Evolutionary conservation across 2,329 filamentous ascomycete species (phyloP), one percentile per base, ranked within the genome.

Genomic region (Fusarium xylarioides): DNA sequence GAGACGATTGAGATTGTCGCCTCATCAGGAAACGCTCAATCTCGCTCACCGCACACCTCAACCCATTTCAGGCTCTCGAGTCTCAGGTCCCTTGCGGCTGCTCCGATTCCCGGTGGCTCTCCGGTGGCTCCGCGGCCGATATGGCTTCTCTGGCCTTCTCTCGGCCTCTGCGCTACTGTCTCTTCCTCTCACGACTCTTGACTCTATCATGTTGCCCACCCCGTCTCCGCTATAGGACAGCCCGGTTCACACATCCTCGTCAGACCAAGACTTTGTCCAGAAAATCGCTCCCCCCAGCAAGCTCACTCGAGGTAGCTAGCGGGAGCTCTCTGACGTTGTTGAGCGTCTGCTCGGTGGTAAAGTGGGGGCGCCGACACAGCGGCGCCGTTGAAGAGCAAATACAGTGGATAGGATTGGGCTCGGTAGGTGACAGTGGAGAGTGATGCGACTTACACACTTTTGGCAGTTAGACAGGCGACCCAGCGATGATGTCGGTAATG

Each of bases 31-130:
- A 43, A 58, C 58, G 54, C 40, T 47, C 44, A 34, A 66, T 76
- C 43, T 47, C 23, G 35, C 66, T 76, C 75, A 77, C 75, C 75
- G 75, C 66, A 77, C 75, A 75, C 75, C 75, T 77, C 70, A 70
- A 61, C 62, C 74, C 70, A 53, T 70, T 63, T 67, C 52, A 64
- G 46, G 54, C 40, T 43, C 37, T 43, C 54, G 58, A 63, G 58
- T 52, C 46, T 60, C 54, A 46, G 21, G 52, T 35, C 42, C 37
- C 56, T 58, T 64, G 47, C 58, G 65, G 64, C 47, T 56, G 68
- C 64, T 62, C 66, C 68, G 66, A 63, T 68, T 47, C 67, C 56
- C 75, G 74, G 74, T 68, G 59, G 49, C 70, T 77, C 66, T 74
- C 73, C 74, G 73, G 74, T 66, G 65, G 58, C 71, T 75, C 53